Evolutionary conservation across 495 filamentous ascomycete species (phyloP).

Genomic region (Filosporella fistucella): DNA sequence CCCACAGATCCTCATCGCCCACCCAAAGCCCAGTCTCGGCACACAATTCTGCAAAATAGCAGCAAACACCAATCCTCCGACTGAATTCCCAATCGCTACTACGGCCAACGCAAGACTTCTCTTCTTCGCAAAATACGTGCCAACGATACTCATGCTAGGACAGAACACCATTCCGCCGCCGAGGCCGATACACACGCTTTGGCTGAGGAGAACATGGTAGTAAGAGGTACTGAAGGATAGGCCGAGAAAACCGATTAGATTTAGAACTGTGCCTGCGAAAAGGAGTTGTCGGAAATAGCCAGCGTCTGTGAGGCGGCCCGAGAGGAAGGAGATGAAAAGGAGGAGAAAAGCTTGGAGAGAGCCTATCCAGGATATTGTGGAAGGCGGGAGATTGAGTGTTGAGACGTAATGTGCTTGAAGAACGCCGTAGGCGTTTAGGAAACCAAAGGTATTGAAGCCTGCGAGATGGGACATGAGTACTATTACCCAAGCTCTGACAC

Average conservation of each 20-base stretch:
- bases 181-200: conserved; percentile 69
- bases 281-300: conserved; percentile 58
- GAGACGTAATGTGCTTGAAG: conserved; percentile 68
- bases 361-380: conserved; percentile 60
- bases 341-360: conserved; percentile 48
- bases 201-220: conserved; percentile 78
- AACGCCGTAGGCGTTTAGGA: conserved; percentile 66
- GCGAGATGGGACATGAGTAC: conserved; percentile 2
- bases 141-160: conserved; percentile 59
- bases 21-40: conserved; percentile 66
- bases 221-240: conserved; percentile 58
- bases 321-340: conserved; percentile 44
- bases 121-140: conserved; percentile 71
- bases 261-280: conserved; percentile 44
- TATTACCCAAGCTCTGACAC: conserved; percentile 37
- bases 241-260: conserved; percentile 59
- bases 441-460: conserved; percentile 45
- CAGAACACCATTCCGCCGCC: conserved; percentile 70
- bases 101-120: conserved; percentile 65
- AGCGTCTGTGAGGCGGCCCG: conserved; percentile 50
- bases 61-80: conserved; percentile 74
- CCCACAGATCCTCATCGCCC: conserved; percentile 65
- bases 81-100: conserved; percentile 60
- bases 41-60: conserved; percentile 64
- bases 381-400: conserved; percentile 33